Evolutionary conservation across 768 basidiomycete species (phyloP), one percentile per base, ranked within the genome.

Genomic region (Mycena sanguinolenta): DNA sequence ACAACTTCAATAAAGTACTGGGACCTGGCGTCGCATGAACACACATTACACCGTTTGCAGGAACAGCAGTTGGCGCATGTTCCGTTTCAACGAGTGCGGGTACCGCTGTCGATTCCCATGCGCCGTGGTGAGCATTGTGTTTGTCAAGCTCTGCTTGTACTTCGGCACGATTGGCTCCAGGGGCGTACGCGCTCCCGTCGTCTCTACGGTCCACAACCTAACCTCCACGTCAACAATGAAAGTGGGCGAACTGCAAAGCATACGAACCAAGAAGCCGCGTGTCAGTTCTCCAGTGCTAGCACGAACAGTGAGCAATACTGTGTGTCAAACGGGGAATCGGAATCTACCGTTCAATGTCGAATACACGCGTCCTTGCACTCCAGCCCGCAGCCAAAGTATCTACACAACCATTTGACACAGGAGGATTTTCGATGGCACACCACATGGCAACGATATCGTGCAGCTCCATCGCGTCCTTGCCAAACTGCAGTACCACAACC

Each of bases 371-470:
- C 32, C 76, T 75, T 19, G 84, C 82, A 60, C 78, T 76, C 95
- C 95, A 97, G 21, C 91, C 90, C 3, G 75, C 46, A 66, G 82
- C 77, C 77, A 84, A 63, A 34, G 69, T 54, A 73, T 79, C 62
- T 17, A 67, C 68, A 59, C 65, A 74, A 52, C 63, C 64, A 39
- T 79, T 82, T 23, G 74, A 70, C 50, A 81, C 79, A 9, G 89
- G 91, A 21, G 92, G 91, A 67, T 92, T 90, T 65, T 86, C 85
- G 19, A 95, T 89, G 2, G 95, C 93, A 78, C 91, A 95, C 94
- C 95, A 97, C 19, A 97, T 87, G 3, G 95, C 93, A 14, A 91
- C 90, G 53, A 96, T 92, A 74, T 98, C 96, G 75, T 98, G 96
- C 64, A 97, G 85, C 81, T 96, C 94, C 89, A 98, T 88, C 6